Percentiles rank a stretch among this genome's conserved stretches.
These are phyloP conservation scores for Chionographis japonica DNA, from an alignment of 106 monocot species.

Conservation along the genomic window DNA sequence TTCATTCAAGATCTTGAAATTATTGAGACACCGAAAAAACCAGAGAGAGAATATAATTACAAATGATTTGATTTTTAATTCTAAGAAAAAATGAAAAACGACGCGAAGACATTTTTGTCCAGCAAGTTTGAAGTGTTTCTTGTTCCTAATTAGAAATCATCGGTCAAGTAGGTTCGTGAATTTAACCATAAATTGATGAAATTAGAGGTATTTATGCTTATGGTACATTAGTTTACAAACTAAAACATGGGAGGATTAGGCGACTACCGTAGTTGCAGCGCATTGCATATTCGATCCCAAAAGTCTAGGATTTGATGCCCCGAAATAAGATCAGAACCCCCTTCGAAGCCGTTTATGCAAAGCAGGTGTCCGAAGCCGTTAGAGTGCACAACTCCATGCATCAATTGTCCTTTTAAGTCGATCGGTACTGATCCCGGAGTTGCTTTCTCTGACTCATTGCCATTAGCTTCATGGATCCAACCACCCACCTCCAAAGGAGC, in stretches of 20 bases:
- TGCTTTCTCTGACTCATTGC: not conserved
- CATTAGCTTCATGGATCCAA: slow-evolving; percentile 8
- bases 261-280: slow-evolving; percentile 50
- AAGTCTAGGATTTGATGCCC: slow-evolving; percentile 64
- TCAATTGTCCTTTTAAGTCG: slow-evolving; percentile 22
- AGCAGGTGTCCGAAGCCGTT: slow-evolving; percentile 88
- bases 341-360: slow-evolving; percentile 59
- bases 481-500: not conserved
- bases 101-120: no score
- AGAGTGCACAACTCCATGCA: slow-evolving; percentile 77
- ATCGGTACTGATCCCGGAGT: slow-evolving; percentile 3
- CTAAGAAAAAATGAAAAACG: no score
- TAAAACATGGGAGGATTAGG: not conserved
- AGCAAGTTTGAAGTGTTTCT: no score
- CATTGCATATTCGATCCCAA: slow-evolving; percentile 76
- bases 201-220: not conserved
- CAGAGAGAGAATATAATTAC: no score
- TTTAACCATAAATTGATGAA: no score
- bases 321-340: slow-evolving; percentile 59
- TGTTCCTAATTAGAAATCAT: no score
- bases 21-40: no score
- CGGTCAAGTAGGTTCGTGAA: no score
- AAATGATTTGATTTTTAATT: no score
- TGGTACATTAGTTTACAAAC: not conserved
- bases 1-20: no score